Evolutionary conservation across 2,329 filamentous ascomycete species (phyloP), one percentile per base, ranked within the genome.

Genomic region (Epichloe sibirici): DNA sequence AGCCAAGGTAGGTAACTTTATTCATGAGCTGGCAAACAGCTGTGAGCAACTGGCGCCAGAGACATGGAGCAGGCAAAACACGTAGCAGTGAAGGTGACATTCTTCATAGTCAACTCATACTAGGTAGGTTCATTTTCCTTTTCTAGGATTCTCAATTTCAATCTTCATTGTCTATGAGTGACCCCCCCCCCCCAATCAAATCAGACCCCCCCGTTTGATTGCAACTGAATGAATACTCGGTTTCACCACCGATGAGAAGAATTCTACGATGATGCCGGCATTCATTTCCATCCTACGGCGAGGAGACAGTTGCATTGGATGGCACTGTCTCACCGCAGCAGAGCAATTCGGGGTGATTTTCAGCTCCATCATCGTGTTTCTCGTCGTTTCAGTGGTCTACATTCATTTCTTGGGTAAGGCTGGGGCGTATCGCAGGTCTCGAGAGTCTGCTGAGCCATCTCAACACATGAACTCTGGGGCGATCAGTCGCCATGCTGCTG

Each of bases 271-370:
- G 43, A 45, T 25, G 38, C 38, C 39, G 31, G 15, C 48, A 17
- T 51, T 31, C 15, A 31, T 38, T 45, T 39, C 21, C n/a, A 5
- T n/a, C 37, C 15, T 39, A 39, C 17, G 23, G 13, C 51, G 44
- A 17, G 23, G 23, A 17, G n/a, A 4, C 34, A 37, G 53, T 9
- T 71, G 66, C 54, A 54, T 57, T 3, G 64, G 68, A 11, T 74
- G 70, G 69, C 53, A 61, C 43, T 74, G 72, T 53, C 61, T 74
- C n/a, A 69, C 59, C 31, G 45, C 57, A 9, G 57, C 64, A 0
- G 62, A 71, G 44, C 62, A 71, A 37, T 66, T 65, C 23, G 72
- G 72, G 2, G 64, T 73, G 34, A 65, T 74, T 15, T 65, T 70
- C 53, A 68, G 66, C 53, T 58, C 65, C 13, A 52, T 67, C 7